Evolutionary conservation across 2,329 filamentous ascomycete species (phyloP).

Genomic region (Ophiostoma himal-ulmi): DNA sequence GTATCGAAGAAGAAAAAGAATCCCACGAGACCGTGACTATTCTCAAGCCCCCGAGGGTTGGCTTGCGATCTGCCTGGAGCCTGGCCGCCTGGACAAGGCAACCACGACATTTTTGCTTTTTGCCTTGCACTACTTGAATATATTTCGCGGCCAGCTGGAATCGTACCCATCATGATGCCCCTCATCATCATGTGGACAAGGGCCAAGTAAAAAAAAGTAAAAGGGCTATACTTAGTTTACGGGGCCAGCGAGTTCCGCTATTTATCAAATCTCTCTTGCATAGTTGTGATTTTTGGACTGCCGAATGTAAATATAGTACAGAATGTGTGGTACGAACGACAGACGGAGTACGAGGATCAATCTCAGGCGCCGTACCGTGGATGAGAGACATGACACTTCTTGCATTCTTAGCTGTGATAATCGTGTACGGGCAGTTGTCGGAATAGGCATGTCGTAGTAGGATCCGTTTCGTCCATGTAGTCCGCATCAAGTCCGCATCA

Average conservation of each 20-base stretch:
- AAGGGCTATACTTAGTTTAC: neutral
- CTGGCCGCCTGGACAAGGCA: neutral
- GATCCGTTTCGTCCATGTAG: neutral
- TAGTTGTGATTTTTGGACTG: neutral
- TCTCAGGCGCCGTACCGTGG: too few relatives aligned
- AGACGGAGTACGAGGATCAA: too few relatives aligned
- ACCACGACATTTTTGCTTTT: neutral
- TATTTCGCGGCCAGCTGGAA: neutral
- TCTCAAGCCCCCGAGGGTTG: neutral
- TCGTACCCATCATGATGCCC: neutral
- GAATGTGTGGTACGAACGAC: too few relatives aligned
- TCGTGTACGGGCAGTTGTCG: neutral
- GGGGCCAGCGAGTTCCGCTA: neutral
- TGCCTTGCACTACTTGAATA: too few relatives aligned
- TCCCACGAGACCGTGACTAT: neutral
- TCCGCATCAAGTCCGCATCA: neutral
- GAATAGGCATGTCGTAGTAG: neutral
- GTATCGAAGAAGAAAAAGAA: neutral
- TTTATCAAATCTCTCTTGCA: neutral
- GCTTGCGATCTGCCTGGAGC: neutral
- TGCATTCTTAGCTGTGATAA: neutral
- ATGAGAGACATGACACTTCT: too few relatives aligned
- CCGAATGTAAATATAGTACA: too few relatives aligned
- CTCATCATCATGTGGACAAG: neutral
- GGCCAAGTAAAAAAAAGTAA: neutral